A percentile compares a stretch with the other conserved stretches of the same genome.
phyloP scores from a whole-genome alignment of 768 basidiomycete species.

The Panaeolus cyanescens region DNA sequence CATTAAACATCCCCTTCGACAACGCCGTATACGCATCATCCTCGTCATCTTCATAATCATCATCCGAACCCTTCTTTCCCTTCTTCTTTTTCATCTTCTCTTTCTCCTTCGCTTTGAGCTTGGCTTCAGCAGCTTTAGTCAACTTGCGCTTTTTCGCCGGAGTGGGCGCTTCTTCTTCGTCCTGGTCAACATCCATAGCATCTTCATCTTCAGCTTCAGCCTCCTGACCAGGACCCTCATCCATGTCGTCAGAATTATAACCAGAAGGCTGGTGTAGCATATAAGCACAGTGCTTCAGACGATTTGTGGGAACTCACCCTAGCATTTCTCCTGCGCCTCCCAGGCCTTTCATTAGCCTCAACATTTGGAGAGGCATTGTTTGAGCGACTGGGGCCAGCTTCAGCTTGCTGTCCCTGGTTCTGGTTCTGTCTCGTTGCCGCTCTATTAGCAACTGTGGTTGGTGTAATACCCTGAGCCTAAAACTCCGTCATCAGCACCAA shows the following conservation, averaged over 20 bases:
- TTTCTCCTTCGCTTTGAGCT: constrained; percentile 45
- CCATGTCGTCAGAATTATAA: constrained; percentile 77
- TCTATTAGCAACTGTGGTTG: constrained; percentile 46
- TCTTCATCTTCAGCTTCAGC: constrained; percentile 11
- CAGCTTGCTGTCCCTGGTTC: constrained; percentile 34
- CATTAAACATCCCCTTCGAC: constrained; percentile 49
- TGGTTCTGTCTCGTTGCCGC: constrained; percentile 28
- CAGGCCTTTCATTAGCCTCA: constrained; percentile 14
- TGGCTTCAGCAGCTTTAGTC: constrained; percentile 47
- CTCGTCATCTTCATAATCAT: constrained; percentile 56
- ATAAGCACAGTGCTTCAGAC: background rate
- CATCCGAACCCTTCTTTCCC: constrained; percentile 43
- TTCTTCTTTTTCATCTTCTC: constrained; percentile 40
- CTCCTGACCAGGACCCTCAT: constrained; percentile 47
- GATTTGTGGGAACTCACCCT: constrained; percentile 16
- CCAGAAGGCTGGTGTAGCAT: constrained; percentile 32
- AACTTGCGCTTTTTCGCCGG: constrained; percentile 59
- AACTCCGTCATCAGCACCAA: background rate
- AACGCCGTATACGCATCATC: constrained; percentile 71
- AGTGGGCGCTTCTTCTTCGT: constrained; percentile 24
- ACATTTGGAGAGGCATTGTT: constrained; percentile 10
- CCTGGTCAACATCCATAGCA: constrained; percentile 23
- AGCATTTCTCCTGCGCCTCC: constrained; percentile 18
- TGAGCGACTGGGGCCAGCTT: constrained; percentile 44
- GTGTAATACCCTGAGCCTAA: constrained; percentile 50